These are phyloP conservation scores for Mycosphaerella sp. DNA, from an alignment of 2,329 filamentous ascomycete genomes.

Conservation along the genomic window DNA sequence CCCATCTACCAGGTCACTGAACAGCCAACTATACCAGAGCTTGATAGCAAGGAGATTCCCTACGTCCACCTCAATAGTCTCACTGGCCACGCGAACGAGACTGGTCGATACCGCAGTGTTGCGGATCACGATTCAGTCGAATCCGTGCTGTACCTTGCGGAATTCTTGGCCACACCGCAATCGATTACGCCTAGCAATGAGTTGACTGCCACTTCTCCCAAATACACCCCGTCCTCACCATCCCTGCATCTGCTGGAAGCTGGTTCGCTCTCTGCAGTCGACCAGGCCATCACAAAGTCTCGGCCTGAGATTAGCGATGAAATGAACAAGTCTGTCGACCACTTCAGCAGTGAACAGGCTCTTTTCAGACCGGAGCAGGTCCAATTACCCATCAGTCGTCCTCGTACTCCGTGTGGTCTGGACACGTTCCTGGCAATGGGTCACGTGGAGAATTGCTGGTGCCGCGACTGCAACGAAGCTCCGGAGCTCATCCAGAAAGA, in stretches of 20 bases:
- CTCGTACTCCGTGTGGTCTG: slow-evolving; percentile 22
- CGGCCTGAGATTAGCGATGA: slow-evolving; percentile 7
- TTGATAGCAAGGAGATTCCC: slow-evolving; percentile 22
- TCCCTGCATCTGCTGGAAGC: not conserved
- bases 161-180: slow-evolving; percentile 10
- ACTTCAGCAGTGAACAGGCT: slow-evolving; percentile 26
- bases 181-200: slow-evolving; percentile 15
- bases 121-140: slow-evolving; percentile 13
- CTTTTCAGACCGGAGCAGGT: slow-evolving; percentile 21
- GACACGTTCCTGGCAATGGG: slow-evolving; percentile 28
- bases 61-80: slow-evolving; percentile 30
- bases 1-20: not conserved
- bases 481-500: slow-evolving; percentile 20
- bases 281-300: not conserved
- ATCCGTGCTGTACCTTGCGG: slow-evolving; percentile 19
- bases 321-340: slow-evolving; percentile 21
- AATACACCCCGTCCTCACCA: not conserved
- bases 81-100: slow-evolving; percentile 23
- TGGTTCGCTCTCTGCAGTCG: not conserved
- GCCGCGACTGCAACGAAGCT: slow-evolving; percentile 22
- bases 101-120: slow-evolving; percentile 8
- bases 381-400: slow-evolving; percentile 10
- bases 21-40: slow-evolving; percentile 13
- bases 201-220: slow-evolving; percentile 16
- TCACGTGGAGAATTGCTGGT: slow-evolving; percentile 31